These are phyloP conservation scores for Candida incommunis DNA, from an alignment of 805 yeast genomes.

Conservation along the genomic window DNA sequence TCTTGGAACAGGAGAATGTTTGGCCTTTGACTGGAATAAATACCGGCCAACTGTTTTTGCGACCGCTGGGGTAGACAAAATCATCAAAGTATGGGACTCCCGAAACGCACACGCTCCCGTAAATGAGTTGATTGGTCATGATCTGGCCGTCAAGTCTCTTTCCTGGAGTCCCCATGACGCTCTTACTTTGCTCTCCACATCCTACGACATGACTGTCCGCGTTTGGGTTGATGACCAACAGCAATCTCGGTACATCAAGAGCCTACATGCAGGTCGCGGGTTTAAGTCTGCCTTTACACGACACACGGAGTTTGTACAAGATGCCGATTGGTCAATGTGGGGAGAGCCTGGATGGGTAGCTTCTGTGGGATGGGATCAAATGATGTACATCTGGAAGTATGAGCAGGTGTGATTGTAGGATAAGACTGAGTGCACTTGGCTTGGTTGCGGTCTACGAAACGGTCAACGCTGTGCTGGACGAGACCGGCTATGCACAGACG, in stretches of 20 bases:
- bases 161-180: constrained; percentile 83
- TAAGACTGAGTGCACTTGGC: too few relatives aligned
- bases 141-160: constrained; percentile 71
- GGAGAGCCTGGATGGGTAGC: constrained; percentile 94
- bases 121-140: constrained; percentile 76
- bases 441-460: too few relatives aligned
- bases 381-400: constrained; percentile 73
- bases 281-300: constrained; percentile 42
- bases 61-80: constrained; percentile 83
- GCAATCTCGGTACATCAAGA: constrained; percentile 15
- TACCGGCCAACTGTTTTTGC: constrained; percentile 70
- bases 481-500: too few relatives aligned
- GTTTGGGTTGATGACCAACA: constrained; percentile 68
- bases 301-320: constrained; percentile 84
- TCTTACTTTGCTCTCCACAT: constrained; percentile 54
- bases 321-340: constrained; percentile 93
- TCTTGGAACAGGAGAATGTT: constrained; percentile 62
- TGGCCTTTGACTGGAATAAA: constrained; percentile 82
- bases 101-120: constrained; percentile 58
- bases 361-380: constrained; percentile 93
- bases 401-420: too few relatives aligned
- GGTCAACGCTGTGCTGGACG: too few relatives aligned
- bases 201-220: constrained; percentile 86
- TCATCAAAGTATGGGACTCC: constrained; percentile 76
- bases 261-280: constrained; percentile 17